These are phyloP conservation scores for Auriscalpium orientale DNA, from an alignment of 768 basidiomycete species.

Conservation along the genomic window DNA sequence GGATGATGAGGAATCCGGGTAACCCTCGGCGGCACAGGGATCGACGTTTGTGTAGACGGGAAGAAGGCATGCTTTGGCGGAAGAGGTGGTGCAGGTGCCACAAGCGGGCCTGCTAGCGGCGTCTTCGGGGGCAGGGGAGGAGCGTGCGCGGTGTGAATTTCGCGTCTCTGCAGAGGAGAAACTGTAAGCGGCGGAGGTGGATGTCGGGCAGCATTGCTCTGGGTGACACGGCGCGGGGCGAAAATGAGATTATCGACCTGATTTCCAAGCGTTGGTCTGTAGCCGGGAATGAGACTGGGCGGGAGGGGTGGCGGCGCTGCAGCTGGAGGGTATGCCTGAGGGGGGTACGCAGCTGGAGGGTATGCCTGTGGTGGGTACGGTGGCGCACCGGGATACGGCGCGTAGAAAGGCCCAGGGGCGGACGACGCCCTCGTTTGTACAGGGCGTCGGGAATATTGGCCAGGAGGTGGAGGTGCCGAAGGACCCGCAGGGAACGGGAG, in stretches of 20 bases:
- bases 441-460: no score
- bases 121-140: constrained; percentile 10
- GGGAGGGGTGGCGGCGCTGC: neutral
- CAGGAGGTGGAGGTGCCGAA: no score
- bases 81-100: neutral
- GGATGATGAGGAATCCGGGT: neutral
- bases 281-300: neutral
- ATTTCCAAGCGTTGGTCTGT: neutral
- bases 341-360: no score
- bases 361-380: no score
- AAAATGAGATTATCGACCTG: neutral
- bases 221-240: neutral
- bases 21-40: neutral
- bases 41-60: neutral
- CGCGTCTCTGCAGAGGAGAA: neutral
- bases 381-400: no score
- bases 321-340: no score
- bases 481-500: no score
- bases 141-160: neutral
- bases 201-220: neutral
- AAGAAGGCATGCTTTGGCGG: constrained; percentile 3
- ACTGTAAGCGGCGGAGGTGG: neutral
- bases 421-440: no score
- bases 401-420: no score
- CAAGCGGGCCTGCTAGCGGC: neutral